phyloP scores from a whole-genome alignment of 192 early-diverging fungal species.

The Gryganskiella cystojenkinii region DNA sequence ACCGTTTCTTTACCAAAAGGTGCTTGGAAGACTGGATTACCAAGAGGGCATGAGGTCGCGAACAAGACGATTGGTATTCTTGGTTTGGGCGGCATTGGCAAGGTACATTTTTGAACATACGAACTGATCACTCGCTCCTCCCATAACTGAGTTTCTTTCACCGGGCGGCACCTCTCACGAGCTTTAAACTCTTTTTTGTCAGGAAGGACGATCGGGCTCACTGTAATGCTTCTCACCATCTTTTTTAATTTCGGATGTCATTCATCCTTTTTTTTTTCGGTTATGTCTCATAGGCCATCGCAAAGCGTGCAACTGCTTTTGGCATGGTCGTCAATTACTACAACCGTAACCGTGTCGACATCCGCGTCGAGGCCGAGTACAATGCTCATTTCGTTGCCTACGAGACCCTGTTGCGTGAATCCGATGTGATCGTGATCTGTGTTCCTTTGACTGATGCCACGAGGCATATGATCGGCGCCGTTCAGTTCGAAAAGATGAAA shows the following conservation, averaged over 20 bases:
- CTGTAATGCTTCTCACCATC: neutral
- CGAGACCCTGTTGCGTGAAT: slow-evolving; percentile 60
- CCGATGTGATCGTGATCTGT: slow-evolving; percentile 60
- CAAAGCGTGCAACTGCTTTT: slow-evolving; percentile 58
- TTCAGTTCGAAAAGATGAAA: slow-evolving; percentile 63
- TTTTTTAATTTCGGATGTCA: neutral
- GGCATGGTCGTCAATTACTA: slow-evolving; percentile 62
- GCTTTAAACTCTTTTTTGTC: too few species aligned
- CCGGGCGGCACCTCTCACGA: too few species aligned
- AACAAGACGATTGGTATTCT: slow-evolving; percentile 57
- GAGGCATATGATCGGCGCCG: slow-evolving; percentile 49
- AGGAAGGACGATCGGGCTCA: neutral
- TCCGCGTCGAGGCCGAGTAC: slow-evolving; percentile 57
- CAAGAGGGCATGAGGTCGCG: slow-evolving; percentile 52
- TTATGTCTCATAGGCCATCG: slow-evolving; percentile 49
- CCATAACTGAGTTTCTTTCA: too few species aligned
- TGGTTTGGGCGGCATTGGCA: slow-evolving; percentile 63
- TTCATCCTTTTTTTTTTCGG: neutral
- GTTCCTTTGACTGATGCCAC: slow-evolving; percentile 57
- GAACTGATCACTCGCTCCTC: neutral
- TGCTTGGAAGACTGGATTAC: slow-evolving; percentile 40
- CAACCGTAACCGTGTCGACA: slow-evolving; percentile 55
- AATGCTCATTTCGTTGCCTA: slow-evolving; percentile 58
- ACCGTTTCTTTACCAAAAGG: slow-evolving; percentile 21
- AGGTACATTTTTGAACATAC: slow-evolving; percentile 23